Conservation (phyloP, 2,329 filamentous ascomycete genomes). For the Beauveria medogensis region DNA sequence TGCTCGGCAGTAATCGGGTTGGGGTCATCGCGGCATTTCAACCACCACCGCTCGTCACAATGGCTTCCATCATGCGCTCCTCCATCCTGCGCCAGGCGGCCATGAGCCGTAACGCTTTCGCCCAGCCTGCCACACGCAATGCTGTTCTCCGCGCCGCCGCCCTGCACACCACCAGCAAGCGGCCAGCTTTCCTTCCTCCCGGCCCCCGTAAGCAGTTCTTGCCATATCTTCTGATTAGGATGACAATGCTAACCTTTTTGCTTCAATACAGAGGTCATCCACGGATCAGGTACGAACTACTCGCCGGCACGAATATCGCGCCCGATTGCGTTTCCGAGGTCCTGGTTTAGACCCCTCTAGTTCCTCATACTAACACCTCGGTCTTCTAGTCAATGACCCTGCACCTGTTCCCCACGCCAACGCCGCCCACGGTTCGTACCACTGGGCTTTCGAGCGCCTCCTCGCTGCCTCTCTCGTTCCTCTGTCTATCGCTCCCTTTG, state of each 20-base stretch:
- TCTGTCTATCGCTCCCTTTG: slow-evolving; percentile 83
- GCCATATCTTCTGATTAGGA: too few species aligned
- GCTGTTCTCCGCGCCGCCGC: slow-evolving; percentile 49
- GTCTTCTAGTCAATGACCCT: slow-evolving; percentile 69
- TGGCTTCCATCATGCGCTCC: slow-evolving; percentile 51
- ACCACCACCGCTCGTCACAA: slow-evolving; percentile 22
- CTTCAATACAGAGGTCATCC: slow-evolving; percentile 53
- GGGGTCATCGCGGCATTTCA: slow-evolving; percentile 7
- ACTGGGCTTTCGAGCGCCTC: slow-evolving; percentile 94
- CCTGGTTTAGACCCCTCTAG: background rate
- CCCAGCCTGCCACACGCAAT: slow-evolving; percentile 28
- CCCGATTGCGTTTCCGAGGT: background rate
- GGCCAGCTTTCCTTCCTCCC: slow-evolving; percentile 75
- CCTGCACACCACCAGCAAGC: slow-evolving; percentile 76
- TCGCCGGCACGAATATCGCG: background rate
- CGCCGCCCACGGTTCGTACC: slow-evolving; percentile 86
- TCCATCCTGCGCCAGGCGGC: slow-evolving; percentile 47
- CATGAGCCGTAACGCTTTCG: slow-evolving; percentile 30
- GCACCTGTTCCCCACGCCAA: slow-evolving; percentile 63
- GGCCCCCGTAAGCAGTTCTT: slow-evolving; percentile 62
- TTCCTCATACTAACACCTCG: slow-evolving; percentile 5
- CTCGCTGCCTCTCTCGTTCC: slow-evolving; percentile 77
- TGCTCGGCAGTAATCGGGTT: slow-evolving; percentile 9
- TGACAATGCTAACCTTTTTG: background rate
- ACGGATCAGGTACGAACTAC: slow-evolving; percentile 58